A percentile compares a stretch with the other conserved stretches of the same genome.
phyloP scores from a whole-genome alignment of 768 basidiomycete species.

The Lentinula sp. region DNA sequence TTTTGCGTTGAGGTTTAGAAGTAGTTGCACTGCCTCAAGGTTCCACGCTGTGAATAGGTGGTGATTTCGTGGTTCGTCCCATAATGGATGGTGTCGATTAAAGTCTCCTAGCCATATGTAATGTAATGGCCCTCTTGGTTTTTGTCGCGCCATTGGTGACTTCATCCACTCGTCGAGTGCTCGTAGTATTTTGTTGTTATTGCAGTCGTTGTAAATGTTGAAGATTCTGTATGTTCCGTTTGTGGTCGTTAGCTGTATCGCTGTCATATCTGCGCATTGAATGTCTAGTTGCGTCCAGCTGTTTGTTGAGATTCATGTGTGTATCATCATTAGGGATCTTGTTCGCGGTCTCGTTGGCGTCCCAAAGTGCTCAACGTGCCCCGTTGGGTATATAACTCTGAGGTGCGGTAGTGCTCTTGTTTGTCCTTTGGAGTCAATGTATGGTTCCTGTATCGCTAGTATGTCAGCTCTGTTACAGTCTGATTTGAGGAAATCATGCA shows the following conservation, averaged over 20 bases:
- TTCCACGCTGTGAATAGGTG: constrained; percentile 27
- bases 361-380: background rate
- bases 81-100: constrained; percentile 33
- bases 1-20: constrained; percentile 5
- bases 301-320: no score
- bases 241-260: background rate
- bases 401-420: background rate
- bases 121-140: background rate
- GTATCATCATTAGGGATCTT: background rate
- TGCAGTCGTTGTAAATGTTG: constrained; percentile 21
- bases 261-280: no score
- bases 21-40: constrained; percentile 13
- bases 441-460: background rate
- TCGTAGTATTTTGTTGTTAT: background rate
- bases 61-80: constrained; percentile 25
- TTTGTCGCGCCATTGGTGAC: background rate
- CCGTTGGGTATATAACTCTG: background rate
- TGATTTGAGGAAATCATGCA: background rate
- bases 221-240: constrained; percentile 9
- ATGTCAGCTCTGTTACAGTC: background rate
- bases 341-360: no score
- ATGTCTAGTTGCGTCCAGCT: no score
- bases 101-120: constrained; percentile 31
- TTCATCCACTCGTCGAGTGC: background rate
- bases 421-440: background rate